A percentile compares a stretch with the other conserved stretches of the same genome.
Conservation (phyloP, 768 basidiomycete genomes). For the Pluteus cervinus region DNA sequence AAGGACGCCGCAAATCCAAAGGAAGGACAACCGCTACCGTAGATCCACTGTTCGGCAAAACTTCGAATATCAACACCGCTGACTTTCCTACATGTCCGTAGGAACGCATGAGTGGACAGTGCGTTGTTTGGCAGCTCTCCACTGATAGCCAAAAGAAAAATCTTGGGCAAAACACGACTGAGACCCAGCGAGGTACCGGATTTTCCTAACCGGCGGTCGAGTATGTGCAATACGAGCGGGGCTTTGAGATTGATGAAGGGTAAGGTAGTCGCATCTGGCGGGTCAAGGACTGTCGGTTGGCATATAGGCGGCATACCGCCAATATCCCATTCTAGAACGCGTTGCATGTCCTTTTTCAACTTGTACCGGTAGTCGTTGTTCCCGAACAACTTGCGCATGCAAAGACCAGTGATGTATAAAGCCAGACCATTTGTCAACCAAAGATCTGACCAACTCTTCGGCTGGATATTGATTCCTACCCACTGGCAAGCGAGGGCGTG, state of each 20-base stretch:
- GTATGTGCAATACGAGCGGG: slow-evolving; percentile 92
- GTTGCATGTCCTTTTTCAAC: slow-evolving; percentile 94
- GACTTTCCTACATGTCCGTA: slow-evolving; percentile 88
- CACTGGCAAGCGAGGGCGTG: slow-evolving; percentile 94
- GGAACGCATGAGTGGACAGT: slow-evolving; percentile 85
- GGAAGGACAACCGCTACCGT: slow-evolving; percentile 91
- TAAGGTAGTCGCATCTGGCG: slow-evolving; percentile 72
- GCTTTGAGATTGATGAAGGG: slow-evolving; percentile 94
- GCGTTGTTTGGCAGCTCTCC: slow-evolving; percentile 84
- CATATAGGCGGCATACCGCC: slow-evolving; percentile 92
- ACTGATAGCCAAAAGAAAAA: slow-evolving; percentile 90
- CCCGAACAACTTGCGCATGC: slow-evolving; percentile 80
- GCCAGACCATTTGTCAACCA: slow-evolving; percentile 97
- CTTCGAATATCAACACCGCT: slow-evolving; percentile 84
- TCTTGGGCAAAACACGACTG: slow-evolving; percentile 89
- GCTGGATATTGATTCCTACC: slow-evolving; percentile 94
- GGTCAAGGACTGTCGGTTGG: slow-evolving; percentile 78
- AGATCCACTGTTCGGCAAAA: slow-evolving; percentile 99
- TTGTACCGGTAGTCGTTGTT: slow-evolving; percentile 97
- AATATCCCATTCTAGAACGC: slow-evolving; percentile 81
- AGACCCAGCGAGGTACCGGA: slow-evolving; percentile 93
- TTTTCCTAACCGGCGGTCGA: slow-evolving; percentile 90
- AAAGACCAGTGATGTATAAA: slow-evolving; percentile 84
- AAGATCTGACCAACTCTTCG: slow-evolving; percentile 86
- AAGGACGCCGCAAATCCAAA: slow-evolving; percentile 89